phyloP scores from a whole-genome alignment of 805 yeast genomes.

The Torulaspora indica region DNA sequence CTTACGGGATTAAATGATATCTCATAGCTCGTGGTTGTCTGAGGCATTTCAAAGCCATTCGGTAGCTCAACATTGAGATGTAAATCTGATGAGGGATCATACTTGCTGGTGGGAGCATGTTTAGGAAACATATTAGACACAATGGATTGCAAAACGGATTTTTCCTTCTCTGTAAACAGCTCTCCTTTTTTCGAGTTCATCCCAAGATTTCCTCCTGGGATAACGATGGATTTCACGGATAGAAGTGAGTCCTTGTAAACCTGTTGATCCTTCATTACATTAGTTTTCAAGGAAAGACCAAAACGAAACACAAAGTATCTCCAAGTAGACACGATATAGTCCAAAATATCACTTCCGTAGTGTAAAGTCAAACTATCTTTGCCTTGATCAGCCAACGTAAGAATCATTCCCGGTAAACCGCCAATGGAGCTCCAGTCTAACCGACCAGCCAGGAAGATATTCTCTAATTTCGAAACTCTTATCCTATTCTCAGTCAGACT shows the following conservation, averaged over 20 bases:
- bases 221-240: constrained; percentile 37
- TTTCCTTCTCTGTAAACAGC: constrained; percentile 13
- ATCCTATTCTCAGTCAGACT: constrained; percentile 56
- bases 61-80: constrained; percentile 39
- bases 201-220: constrained; percentile 2
- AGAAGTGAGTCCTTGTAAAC: constrained; percentile 37
- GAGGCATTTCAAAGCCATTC: constrained; percentile 12
- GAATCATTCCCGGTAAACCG: constrained; percentile 87
- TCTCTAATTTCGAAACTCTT: constrained; percentile 52
- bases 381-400: constrained; percentile 79
- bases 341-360: constrained; percentile 46
- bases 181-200: not conserved
- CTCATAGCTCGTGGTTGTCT: constrained; percentile 57
- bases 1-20: constrained; percentile 60
- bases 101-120: constrained; percentile 37
- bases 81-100: constrained; percentile 39
- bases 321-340: constrained; percentile 73
- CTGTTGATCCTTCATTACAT: constrained; percentile 22
- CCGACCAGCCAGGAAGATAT: constrained; percentile 75
- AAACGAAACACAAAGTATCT: constrained; percentile 79
- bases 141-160: constrained; percentile 27
- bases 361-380: constrained; percentile 50
- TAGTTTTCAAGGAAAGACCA: constrained; percentile 50
- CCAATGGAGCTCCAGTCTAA: constrained; percentile 73
- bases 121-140: constrained; percentile 55